Evolutionary conservation across 768 basidiomycete genomes (phyloP).

Genomic region (Polyporus arcularius): DNA sequence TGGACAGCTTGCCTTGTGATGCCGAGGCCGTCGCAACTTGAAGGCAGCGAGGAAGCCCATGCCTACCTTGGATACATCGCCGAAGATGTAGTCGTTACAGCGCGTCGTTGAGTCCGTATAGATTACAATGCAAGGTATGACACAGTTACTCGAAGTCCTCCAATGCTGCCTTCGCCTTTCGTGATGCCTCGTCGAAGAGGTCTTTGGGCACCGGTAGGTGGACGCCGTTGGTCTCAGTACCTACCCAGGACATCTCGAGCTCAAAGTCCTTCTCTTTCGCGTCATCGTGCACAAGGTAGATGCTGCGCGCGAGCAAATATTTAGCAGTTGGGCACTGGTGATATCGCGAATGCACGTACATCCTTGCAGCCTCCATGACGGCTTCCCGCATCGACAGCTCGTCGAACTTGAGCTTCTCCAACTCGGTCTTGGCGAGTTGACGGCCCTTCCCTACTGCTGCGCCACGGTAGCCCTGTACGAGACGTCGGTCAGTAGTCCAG

Average conservation of each 20-base stretch:
- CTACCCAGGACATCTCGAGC: constrained; percentile 96
- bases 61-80: too few relatives aligned
- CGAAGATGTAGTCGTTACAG: too few relatives aligned
- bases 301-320: constrained; percentile 50
- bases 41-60: neutral
- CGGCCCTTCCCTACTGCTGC: constrained; percentile 99
- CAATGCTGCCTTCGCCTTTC: constrained; percentile 82
- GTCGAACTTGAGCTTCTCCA: constrained; percentile 91
- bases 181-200: constrained; percentile 81
- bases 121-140: constrained; percentile 27
- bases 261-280: constrained; percentile 98
- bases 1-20: neutral
- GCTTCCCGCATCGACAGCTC: constrained; percentile 84
- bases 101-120: constrained; percentile 22
- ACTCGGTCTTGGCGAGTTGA: constrained; percentile 95
- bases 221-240: constrained; percentile 75
- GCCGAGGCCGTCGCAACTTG: neutral
- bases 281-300: constrained; percentile 97
- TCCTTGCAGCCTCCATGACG: constrained; percentile 90
- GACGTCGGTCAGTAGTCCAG: neutral
- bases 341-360: constrained; percentile 55
- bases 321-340: neutral
- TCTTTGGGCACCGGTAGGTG: constrained; percentile 88
- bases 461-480: constrained; percentile 83
- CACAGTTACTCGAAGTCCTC: constrained; percentile 58